Percentiles rank a stretch among this genome's conserved stretches.
These are phyloP conservation scores for Alternaria sp. DNA, from an alignment of 2,329 filamentous ascomycete species.

Conservation along the genomic window DNA sequence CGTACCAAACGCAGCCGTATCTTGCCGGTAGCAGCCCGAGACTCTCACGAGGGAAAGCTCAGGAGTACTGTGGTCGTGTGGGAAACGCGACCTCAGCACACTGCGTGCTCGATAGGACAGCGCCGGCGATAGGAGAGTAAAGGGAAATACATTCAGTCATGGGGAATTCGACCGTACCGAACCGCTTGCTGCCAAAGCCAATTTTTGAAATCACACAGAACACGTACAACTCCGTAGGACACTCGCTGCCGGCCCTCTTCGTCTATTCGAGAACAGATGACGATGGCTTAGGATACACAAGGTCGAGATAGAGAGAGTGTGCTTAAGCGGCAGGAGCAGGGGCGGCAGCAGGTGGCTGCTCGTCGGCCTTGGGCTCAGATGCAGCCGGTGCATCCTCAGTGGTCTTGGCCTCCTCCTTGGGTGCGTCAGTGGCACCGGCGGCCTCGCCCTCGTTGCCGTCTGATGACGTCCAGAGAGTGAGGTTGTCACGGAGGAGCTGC, in stretches of 20 bases:
- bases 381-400: constrained; percentile 59
- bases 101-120: constrained; percentile 37
- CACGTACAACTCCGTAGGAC: constrained; percentile 51
- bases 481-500: constrained; percentile 98
- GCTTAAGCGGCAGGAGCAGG: constrained; percentile 47
- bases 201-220: constrained; percentile 51
- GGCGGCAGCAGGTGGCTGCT: constrained; percentile 41
- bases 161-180: constrained; percentile 50
- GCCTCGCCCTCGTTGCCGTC: constrained; percentile 82
- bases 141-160: constrained; percentile 53
- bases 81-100: constrained; percentile 28
- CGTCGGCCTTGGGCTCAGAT: constrained; percentile 44
- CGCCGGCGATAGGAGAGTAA: constrained; percentile 39
- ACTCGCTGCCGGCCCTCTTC: constrained; percentile 49
- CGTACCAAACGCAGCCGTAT: constrained; percentile 40
- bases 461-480: constrained; percentile 97
- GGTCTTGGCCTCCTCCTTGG: constrained; percentile 70
- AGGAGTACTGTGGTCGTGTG: constrained; percentile 26
- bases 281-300: constrained; percentile 45
- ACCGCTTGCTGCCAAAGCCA: constrained; percentile 53
- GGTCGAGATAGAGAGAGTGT: constrained; percentile 42
- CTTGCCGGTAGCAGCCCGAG: constrained; percentile 31
- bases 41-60: constrained; percentile 38
- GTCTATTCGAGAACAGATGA: constrained; percentile 45
- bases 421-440: constrained; percentile 64